Base-by-base conservation (phyloP, 139 green algal species). In the Chlamydomonas eustigma region DNA sequence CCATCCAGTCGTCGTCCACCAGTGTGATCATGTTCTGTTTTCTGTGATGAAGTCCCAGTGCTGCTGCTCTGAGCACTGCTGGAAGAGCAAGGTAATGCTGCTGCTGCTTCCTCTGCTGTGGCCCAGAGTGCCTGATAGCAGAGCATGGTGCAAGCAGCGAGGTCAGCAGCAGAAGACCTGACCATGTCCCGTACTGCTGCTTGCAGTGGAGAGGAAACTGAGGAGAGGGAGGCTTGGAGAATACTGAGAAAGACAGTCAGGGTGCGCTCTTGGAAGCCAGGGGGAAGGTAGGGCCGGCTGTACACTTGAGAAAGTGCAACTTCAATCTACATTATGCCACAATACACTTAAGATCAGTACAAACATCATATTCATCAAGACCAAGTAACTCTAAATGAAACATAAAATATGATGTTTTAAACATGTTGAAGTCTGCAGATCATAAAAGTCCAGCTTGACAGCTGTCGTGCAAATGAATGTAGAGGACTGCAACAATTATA, bases 271-370 rank as follows among this genome's bases (percentile, higher is more conserved):
- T 51, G 32, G 12, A 51, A 39, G 4, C 66, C 66, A 34, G 44
- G 33, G 31, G 30, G 5, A 6, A 70, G 37, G 68, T 81, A 81
- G 30, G 76, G 68, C 76, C 76, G 51, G 52, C 69, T 58, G 70
- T 77, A 74, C 51, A 71, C 75, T 32, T 72, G 66, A 31, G 58
- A 73, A 32, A 81, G 18, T 39, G 51, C 51, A 34, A 30, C 34
- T 22, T 36, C 37, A 28, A 81, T 38, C 37, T 64, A 51, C 44
- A 58, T 28, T 58, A n/a, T n/a, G n/a, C n/a, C n/a, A n/a, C n/a
- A n/a, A n/a, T n/a, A n/a, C n/a, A n/a, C n/a, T n/a, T n/a, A n/a
- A n/a, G n/a, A n/a, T n/a, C n/a, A n/a, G n/a, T n/a, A n/a, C n/a
- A n/a, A n/a, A n/a, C n/a, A n/a, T n/a, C n/a, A n/a, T n/a, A n/a